Percentiles rank a stretch among this genome's conserved stretches.
Evolutionary conservation across 2,329 filamentous ascomycete species (phyloP).

Genomic region (Cytospora paraplurivora): DNA sequence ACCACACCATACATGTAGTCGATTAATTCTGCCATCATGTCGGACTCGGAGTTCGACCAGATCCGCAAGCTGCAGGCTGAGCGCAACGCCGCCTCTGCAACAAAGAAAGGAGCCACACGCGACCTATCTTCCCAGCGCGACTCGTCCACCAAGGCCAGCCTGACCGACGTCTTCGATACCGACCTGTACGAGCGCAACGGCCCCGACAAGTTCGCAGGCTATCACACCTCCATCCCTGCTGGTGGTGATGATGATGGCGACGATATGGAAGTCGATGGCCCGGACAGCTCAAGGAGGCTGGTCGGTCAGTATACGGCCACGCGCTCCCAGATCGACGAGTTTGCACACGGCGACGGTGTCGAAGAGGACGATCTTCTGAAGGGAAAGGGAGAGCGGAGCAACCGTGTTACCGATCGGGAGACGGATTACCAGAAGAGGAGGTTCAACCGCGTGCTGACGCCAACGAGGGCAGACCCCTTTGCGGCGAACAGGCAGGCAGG

Average conservation of each 20-base stretch:
- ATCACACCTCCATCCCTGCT: conserved; percentile 84
- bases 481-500: conserved; percentile 72
- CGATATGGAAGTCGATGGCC: conserved; percentile 76
- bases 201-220: conserved; percentile 81
- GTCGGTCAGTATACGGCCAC: conserved; percentile 97
- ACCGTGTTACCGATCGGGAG: conserved; percentile 88
- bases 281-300: conserved; percentile 72
- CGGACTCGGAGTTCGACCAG: conserved; percentile 82
- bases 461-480: conserved; percentile 84
- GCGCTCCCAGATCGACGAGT: conserved; percentile 89
- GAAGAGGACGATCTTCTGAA: conserved; percentile 91
- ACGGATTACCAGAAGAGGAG: conserved; percentile 97
- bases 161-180: conserved; percentile 87
- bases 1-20: conserved; percentile 29
- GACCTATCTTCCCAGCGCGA: conserved; percentile 81
- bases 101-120: conserved; percentile 77
- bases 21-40: conserved; percentile 52
- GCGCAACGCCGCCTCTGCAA: conserved; percentile 78
- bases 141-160: conserved; percentile 83
- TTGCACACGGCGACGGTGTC: conserved; percentile 79
- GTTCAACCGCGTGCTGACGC: conserved; percentile 84
- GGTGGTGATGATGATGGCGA: conserved; percentile 78
- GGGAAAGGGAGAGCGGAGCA: conserved; percentile 81
- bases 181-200: conserved; percentile 81
- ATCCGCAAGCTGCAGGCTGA: conserved; percentile 88